Evolutionary conservation across 805 yeast genomes (phyloP).

Genomic region (Scheffersomyces ergatensis): DNA sequence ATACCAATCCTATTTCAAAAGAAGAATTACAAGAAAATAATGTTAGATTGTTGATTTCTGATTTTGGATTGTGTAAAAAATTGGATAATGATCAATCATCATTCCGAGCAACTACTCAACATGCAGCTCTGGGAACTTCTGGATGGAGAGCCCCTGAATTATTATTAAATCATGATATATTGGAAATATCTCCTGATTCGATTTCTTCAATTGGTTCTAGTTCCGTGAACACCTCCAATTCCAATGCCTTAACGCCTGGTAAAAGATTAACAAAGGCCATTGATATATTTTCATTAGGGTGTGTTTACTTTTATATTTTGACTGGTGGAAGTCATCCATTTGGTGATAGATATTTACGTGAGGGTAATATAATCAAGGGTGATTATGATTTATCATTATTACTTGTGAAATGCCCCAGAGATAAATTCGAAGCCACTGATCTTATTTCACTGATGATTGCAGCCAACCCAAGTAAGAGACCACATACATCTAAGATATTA

Average conservation of each 20-base stretch:
- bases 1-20: not conserved
- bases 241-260: constrained; percentile 8
- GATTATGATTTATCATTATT: constrained; percentile 51
- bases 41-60: constrained; percentile 79
- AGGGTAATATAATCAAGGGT: constrained; percentile 80
- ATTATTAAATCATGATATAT: constrained; percentile 40
- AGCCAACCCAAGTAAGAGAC: constrained; percentile 65
- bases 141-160: constrained; percentile 99
- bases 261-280: constrained; percentile 82
- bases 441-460: constrained; percentile 71
- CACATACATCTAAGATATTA: constrained; percentile 64
- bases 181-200: constrained; percentile 39
- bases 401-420: constrained; percentile 36
- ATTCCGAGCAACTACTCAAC: constrained; percentile 85
- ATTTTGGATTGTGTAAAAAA: constrained; percentile 92
- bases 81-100: constrained; percentile 91
- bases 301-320: constrained; percentile 85
- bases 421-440: constrained; percentile 65
- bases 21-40: constrained; percentile 7
- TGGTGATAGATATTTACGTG: constrained; percentile 88
- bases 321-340: constrained; percentile 89
- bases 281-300: constrained; percentile 92
- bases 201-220: constrained; percentile 23
- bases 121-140: constrained; percentile 88
- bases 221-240: constrained; percentile 4